A percentile compares a stretch with the other conserved stretches of the same genome.
phyloP scores from a whole-genome alignment of 352 stramenopile genomes.

The Phytophthora cactorum region DNA sequence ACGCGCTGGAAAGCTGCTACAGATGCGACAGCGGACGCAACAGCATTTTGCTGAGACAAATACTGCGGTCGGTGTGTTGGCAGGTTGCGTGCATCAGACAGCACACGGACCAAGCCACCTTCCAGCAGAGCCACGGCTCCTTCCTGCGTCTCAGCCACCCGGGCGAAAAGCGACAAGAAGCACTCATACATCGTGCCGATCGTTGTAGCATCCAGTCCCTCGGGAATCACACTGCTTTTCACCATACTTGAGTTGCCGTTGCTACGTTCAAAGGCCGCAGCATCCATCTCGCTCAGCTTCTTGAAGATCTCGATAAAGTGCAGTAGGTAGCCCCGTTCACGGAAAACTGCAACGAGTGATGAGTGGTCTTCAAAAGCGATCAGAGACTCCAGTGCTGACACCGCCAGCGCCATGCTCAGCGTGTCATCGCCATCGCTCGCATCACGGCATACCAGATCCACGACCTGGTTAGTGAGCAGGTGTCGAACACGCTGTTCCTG shows the following conservation, averaged over 20 bases:
- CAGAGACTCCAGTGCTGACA: conserved; percentile 75
- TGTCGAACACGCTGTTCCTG: conserved; percentile 41
- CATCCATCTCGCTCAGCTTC: conserved; percentile 76
- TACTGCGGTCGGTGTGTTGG: conserved; percentile 74
- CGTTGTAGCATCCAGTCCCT: conserved; percentile 64
- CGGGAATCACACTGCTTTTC: conserved; percentile 51
- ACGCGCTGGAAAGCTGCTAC: conserved; percentile 64
- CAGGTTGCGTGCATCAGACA: conserved; percentile 66
- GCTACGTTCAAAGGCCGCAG: conserved; percentile 52
- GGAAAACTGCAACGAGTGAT: conserved; percentile 62
- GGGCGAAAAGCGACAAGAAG: conserved; percentile 81
- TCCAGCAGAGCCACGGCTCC: conserved; percentile 74
- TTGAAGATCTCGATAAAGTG: conserved; percentile 85
- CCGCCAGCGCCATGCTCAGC: conserved; percentile 81
- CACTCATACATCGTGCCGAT: conserved; percentile 86
- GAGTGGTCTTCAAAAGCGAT: conserved; percentile 56
- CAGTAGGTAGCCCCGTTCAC: conserved; percentile 79
- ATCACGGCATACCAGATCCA: conserved; percentile 78
- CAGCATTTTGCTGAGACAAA: conserved; percentile 47
- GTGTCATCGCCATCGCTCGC: conserved; percentile 81
- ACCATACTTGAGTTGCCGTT: conserved; percentile 39
- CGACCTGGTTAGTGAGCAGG: conserved; percentile 59
- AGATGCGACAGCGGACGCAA: conserved; percentile 32
- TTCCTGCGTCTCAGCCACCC: conserved; percentile 64
- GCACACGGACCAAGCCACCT: conserved; percentile 70